Percentiles rank a stretch among this genome's conserved stretches.
Conservation (phyloP, 345 rosid genomes). For the Lepidium didymum region DNA sequence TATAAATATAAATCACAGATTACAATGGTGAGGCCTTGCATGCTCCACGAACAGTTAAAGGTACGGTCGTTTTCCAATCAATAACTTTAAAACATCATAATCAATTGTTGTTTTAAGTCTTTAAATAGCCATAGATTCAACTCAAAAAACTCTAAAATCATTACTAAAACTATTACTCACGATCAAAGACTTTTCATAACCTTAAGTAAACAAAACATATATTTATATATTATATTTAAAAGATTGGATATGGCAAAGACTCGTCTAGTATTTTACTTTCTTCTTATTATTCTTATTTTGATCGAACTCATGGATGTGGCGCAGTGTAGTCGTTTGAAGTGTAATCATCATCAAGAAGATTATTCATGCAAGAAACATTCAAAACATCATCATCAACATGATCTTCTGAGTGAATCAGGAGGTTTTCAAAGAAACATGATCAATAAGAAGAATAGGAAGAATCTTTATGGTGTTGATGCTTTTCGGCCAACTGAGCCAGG, state of each 20-base stretch:
- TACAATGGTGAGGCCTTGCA: conserved; percentile 14
- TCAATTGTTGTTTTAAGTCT: conserved; percentile 15
- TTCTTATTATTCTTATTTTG: conserved; percentile 13
- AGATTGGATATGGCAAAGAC: conserved; percentile 18
- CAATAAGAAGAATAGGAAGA: background rate
- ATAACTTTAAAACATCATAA: conserved; percentile 8
- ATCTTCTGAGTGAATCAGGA: background rate
- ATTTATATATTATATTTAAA: background rate
- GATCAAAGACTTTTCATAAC: background rate
- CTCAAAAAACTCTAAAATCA: conserved; percentile 10
- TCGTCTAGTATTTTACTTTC: conserved; percentile 8
- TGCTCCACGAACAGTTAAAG: conserved; percentile 18
- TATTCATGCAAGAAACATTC: conserved; percentile 11
- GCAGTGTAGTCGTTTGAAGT: conserved; percentile 19
- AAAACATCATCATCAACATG: background rate
- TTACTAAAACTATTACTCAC: conserved; percentile 2
- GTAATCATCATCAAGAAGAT: conserved; percentile 3
- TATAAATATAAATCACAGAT: background rate
- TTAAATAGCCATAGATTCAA: conserved; percentile 24
- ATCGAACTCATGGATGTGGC: conserved; percentile 10
- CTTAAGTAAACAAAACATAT: background rate
- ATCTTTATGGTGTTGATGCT: conserved; percentile 15
- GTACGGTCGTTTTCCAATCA: conserved; percentile 22
- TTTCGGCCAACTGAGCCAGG: conserved; percentile 39
- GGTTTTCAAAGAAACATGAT: background rate